phyloP scores from a whole-genome alignment of 441 rosid species.

The Euphorbia celastroides region DNA sequence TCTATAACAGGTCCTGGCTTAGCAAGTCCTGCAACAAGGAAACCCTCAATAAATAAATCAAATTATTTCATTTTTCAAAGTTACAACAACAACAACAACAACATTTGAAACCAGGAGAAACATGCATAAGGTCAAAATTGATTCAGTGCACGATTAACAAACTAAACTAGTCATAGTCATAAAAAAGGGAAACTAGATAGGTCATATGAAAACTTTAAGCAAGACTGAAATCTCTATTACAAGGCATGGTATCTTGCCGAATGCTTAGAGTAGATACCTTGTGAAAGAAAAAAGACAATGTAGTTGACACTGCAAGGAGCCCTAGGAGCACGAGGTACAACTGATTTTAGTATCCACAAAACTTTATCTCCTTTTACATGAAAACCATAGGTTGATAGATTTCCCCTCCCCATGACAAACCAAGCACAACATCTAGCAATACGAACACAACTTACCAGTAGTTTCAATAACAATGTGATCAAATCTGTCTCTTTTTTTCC shows the following conservation, averaged over 20 bases:
- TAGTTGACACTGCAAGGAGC: neutral
- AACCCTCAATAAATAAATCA: neutral
- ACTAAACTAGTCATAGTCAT: neutral
- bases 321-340: slow-evolving; percentile 23
- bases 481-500: slow-evolving; percentile 47
- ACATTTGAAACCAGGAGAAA: slow-evolving; percentile 1
- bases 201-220: neutral
- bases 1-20: slow-evolving; percentile 74
- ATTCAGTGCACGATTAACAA: neutral
- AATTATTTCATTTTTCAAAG: neutral
- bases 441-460: slow-evolving; percentile 37
- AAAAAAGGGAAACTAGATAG: neutral
- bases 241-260: neutral
- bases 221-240: neutral
- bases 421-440: neutral
- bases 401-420: neutral
- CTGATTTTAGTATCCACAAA: slow-evolving; percentile 42
- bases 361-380: neutral
- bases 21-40: slow-evolving; percentile 52
- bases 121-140: neutral
- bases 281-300: neutral
- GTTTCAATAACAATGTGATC: slow-evolving; percentile 80
- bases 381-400: neutral
- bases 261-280: neutral
- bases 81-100: neutral